A percentile compares a stretch with the other conserved stretches of the same genome.
These are phyloP conservation scores for Phaseolus lunatus DNA, from an alignment of 306 rosid species.

Conservation along the genomic window DNA sequence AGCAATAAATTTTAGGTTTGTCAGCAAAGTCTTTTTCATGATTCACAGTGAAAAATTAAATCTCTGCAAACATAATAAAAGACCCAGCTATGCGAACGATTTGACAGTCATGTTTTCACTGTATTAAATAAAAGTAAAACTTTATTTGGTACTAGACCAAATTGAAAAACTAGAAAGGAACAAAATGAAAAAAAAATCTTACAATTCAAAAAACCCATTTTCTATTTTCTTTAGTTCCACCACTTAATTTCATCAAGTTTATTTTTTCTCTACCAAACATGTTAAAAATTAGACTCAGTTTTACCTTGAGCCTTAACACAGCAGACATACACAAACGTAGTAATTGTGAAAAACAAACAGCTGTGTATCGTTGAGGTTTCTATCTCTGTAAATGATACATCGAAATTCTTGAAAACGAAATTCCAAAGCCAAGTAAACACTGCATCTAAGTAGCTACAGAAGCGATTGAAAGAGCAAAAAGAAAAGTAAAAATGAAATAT, in stretches of 20 bases:
- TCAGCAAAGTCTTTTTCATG: too few species aligned
- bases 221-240: too few species aligned
- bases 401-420: background rate
- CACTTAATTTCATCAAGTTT: too few species aligned
- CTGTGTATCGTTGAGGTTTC: background rate
- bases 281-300: too few species aligned
- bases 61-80: background rate
- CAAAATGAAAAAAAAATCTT: too few species aligned
- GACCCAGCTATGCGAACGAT: background rate
- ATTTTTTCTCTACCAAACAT: too few species aligned
- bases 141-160: too few species aligned
- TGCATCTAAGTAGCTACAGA: background rate
- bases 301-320: too few species aligned
- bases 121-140: too few species aligned
- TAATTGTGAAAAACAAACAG: background rate
- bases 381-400: conserved; percentile 1
- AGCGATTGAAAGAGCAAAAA: background rate
- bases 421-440: background rate
- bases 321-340: background rate
- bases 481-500: background rate
- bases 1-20: too few species aligned
- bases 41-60: background rate
- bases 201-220: too few species aligned
- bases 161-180: too few species aligned
- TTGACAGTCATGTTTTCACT: background rate